These are phyloP conservation scores for Podosphaera xanthii DNA, from an alignment of 2,329 filamentous ascomycete species.

Conservation along the genomic window DNA sequence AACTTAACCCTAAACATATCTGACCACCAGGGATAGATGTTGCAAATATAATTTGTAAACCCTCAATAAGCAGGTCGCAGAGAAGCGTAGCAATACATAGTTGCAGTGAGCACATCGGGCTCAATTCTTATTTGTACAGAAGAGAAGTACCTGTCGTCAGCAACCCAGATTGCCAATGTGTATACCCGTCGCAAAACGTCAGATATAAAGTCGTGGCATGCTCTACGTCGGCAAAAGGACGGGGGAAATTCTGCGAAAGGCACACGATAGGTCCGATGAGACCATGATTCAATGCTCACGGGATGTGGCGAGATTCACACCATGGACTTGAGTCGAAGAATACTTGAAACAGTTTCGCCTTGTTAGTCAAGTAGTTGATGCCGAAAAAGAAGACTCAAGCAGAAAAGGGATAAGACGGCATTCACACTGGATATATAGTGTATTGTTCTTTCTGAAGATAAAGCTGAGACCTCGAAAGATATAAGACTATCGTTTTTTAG, in stretches of 20 bases:
- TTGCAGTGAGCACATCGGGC: not conserved
- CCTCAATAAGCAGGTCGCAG: not conserved
- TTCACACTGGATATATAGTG: too few relatives aligned
- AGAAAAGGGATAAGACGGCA: not conserved
- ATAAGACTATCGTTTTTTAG: too few relatives aligned
- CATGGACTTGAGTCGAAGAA: not conserved
- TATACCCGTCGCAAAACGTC: not conserved
- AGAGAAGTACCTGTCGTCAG: not conserved
- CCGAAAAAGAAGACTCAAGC: not conserved
- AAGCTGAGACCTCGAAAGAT: too few relatives aligned
- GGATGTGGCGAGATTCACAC: not conserved
- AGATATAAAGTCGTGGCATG: not conserved
- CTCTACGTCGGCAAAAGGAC: not conserved
- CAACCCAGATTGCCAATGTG: not conserved
- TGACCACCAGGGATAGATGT: not conserved
- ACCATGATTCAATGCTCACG: not conserved
- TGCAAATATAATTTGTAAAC: not conserved
- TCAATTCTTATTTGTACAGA: not conserved
- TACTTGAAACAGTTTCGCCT: not conserved
- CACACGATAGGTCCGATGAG: not conserved
- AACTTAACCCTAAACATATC: not conserved
- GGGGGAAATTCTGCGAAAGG: not conserved
- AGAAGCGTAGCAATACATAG: not conserved
- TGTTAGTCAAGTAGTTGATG: not conserved
- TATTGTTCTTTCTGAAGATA: too few relatives aligned